Evolutionary conservation across 148 eudicot genomes (phyloP).

Genomic region (Linanthus parryae): DNA sequence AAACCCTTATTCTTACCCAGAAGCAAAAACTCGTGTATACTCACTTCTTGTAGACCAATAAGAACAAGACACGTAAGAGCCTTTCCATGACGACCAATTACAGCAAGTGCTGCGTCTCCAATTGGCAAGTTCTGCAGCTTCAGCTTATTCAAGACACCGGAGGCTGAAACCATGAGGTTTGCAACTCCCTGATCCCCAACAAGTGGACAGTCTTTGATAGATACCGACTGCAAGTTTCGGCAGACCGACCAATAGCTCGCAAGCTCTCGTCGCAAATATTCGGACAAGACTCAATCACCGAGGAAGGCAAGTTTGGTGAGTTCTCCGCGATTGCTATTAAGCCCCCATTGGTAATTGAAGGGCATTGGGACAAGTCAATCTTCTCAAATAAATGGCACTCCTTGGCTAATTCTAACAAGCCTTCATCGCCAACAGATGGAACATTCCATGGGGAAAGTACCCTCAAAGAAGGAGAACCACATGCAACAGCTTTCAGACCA

Average conservation of each 20-base stretch:
- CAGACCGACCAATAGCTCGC: slow-evolving; percentile 56
- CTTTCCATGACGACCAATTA: slow-evolving; percentile 72
- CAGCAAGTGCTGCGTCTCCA: slow-evolving; percentile 70
- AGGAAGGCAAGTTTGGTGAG: slow-evolving; percentile 61
- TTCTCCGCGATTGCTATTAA: slow-evolving; percentile 54
- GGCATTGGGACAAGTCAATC: slow-evolving; percentile 64
- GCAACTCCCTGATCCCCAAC: slow-evolving; percentile 79
- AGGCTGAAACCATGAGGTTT: slow-evolving; percentile 39
- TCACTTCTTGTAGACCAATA: slow-evolving; percentile 47
- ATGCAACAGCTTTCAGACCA: slow-evolving; percentile 66
- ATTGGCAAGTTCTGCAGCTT: slow-evolving; percentile 55
- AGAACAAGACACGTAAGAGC: slow-evolving; percentile 51
- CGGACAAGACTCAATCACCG: slow-evolving; percentile 62
- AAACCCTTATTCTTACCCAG: slow-evolving; percentile 77
- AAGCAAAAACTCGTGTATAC: slow-evolving; percentile 68
- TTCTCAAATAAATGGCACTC: slow-evolving; percentile 64
- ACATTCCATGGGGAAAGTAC: slow-evolving; percentile 65
- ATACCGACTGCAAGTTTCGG: slow-evolving; percentile 47
- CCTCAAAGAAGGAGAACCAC: slow-evolving; percentile 71
- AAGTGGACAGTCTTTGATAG: slow-evolving; percentile 62
- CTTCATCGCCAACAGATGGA: slow-evolving; percentile 52
- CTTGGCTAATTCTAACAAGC: slow-evolving; percentile 54
- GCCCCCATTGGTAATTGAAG: slow-evolving; percentile 58
- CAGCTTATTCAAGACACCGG: slow-evolving; percentile 42
- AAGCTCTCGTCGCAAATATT: slow-evolving; percentile 57